Percentiles rank a stretch among this genome's conserved stretches.
These are phyloP conservation scores for Cadophora gregata DNA, from an alignment of 2,329 filamentous ascomycete genomes.

Conservation along the genomic window DNA sequence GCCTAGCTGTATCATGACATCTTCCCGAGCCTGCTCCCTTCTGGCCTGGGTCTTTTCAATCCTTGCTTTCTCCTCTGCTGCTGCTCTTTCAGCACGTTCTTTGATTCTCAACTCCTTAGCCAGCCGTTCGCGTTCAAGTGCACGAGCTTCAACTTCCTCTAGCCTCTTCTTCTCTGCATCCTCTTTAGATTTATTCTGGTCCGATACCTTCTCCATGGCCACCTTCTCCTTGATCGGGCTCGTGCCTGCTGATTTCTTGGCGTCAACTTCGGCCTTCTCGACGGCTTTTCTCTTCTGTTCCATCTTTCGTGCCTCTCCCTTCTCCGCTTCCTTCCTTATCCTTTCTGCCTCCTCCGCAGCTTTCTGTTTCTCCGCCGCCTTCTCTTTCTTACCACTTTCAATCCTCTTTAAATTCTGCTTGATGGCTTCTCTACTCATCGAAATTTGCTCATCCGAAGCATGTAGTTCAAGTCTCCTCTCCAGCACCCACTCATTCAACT, in stretches of 20 bases:
- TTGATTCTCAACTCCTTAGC: background rate
- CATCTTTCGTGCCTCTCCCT: background rate
- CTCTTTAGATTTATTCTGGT: background rate
- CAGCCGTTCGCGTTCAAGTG: constrained; percentile 1
- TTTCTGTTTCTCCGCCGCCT: constrained; percentile 1
- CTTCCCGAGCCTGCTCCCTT: background rate
- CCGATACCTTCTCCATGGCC: background rate
- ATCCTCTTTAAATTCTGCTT: constrained; percentile 1
- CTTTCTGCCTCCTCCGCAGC: background rate
- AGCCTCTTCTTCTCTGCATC: background rate
- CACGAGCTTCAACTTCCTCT: background rate
- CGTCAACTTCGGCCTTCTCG: background rate
- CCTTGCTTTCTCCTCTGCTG: background rate
- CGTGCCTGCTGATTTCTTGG: background rate
- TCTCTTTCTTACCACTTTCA: constrained; percentile 9
- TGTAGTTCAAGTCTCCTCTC: constrained; percentile 12
- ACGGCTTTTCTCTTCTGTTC: background rate
- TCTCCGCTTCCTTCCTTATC: background rate
- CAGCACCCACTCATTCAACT: constrained; percentile 16
- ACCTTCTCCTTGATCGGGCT: background rate
- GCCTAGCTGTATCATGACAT: background rate
- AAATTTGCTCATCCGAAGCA: constrained; percentile 15
- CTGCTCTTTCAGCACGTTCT: background rate
- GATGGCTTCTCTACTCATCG: constrained; percentile 15
- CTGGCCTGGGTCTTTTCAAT: background rate